Base-by-base conservation (phyloP, 306 rosid species). In the Prunus dulcis region DNA sequence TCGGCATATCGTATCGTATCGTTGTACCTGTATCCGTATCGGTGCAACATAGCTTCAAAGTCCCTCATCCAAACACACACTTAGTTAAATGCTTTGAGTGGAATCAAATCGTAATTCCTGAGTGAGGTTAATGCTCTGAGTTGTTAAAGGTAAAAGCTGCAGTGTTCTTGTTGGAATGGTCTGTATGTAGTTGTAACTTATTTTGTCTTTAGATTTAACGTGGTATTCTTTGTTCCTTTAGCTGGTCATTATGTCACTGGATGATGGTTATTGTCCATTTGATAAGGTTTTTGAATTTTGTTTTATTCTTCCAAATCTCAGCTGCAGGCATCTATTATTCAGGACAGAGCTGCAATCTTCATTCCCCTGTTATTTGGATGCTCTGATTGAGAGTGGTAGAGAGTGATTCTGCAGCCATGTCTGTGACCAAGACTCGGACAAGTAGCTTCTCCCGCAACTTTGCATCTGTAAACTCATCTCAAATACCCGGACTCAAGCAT, bases 401-500 rank as follows among this genome's bases (percentile, higher is more conserved):
- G 52, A 70, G 74, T 65, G 17, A 69, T 83, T 74, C 62, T 47
- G 73, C 79, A 61, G 81, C 75, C 34, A 93, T 93, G 96, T 85
- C 88, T 72, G 64, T 87, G 34, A 66, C 82, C 75, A 91, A 84
- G 89, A 43, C 84, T 68, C 74, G 88, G 79, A 76, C 57, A n/a
- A 87, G 96, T 84, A 94, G 97, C 83, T 94, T 94, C 89, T 91
- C 96, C 61, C 96, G 93, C 81, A 91, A 84, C 79, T 27, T 84
- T 57, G 56, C 90, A 1, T 71, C 82, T 27, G 78, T 64, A 72
- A 77, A 82, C 12, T 86, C 93, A 41, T 30, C 84, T 64, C 90
- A 75, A 25, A 81, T 80, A 41, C 90, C 95, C 0, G 91, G 93
- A 51, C 84, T 90, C 17, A 90, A 90, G 83, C 91, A 71, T 76